A percentile compares a stretch with the other conserved stretches of the same genome.
These are phyloP conservation scores for Drechslera avenae DNA, from an alignment of 2,329 filamentous ascomycete species.

Conservation along the genomic window DNA sequence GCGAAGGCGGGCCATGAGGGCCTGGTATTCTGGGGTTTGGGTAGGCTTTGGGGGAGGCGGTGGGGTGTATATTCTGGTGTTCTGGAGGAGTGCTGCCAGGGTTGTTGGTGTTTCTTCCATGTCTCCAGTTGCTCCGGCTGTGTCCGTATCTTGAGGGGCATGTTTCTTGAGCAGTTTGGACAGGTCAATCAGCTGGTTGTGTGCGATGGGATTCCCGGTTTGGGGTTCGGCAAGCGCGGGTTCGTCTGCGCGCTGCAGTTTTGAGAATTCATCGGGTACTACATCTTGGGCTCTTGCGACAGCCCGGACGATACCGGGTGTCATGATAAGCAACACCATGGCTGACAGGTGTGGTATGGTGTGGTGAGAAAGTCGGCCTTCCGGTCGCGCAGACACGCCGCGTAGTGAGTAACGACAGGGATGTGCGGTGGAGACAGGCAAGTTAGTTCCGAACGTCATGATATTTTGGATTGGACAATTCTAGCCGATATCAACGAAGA, in stretches of 20 bases:
- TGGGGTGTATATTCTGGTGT: constrained; percentile 74
- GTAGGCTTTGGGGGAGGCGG: constrained; percentile 72
- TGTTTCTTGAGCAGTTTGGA: constrained; percentile 59
- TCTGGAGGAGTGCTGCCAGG: constrained; percentile 73
- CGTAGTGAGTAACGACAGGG: constrained; percentile 4
- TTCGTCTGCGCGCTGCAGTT: constrained; percentile 47
- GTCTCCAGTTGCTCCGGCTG: neutral
- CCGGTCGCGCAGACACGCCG: neutral
- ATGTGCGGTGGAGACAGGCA: constrained; percentile 5
- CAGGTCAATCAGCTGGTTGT: constrained; percentile 69
- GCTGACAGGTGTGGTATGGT: constrained; percentile 7
- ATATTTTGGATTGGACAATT: constrained; percentile 14
- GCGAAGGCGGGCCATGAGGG: constrained; percentile 83
- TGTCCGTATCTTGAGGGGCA: neutral
- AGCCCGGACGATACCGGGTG: constrained; percentile 68
- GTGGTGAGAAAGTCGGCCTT: neutral
- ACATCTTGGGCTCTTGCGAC: constrained; percentile 50
- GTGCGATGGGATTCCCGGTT: constrained; percentile 72
- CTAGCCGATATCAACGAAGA: constrained; percentile 17
- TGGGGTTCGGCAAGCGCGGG: constrained; percentile 58
- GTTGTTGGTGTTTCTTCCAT: constrained; percentile 35
- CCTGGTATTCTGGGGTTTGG: constrained; percentile 81
- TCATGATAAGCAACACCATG: constrained; percentile 84
- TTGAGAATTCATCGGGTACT: constrained; percentile 24
- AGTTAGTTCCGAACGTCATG: constrained; percentile 17